Conservation (phyloP, 2,329 filamentous ascomycete species). For the Xylariaceae sp. region DNA sequence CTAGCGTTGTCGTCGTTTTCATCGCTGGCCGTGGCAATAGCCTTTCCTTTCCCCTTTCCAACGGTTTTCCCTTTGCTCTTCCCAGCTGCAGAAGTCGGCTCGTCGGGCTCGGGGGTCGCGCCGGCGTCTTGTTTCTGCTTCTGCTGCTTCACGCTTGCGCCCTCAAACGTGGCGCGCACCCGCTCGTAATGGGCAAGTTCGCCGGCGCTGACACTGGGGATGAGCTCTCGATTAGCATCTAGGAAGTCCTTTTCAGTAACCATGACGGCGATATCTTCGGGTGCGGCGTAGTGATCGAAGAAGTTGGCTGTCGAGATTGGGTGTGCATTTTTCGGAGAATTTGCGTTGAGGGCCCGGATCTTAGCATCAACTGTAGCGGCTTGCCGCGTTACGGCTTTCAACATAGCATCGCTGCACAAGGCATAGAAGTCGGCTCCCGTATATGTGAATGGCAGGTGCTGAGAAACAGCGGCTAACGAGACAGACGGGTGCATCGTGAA, state of each 20-base stretch:
- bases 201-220: slow-evolving; percentile 90
- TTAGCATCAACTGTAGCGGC: slow-evolving; percentile 79
- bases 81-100: slow-evolving; percentile 8
- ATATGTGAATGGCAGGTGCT: slow-evolving; percentile 85
- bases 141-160: slow-evolving; percentile 45
- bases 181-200: slow-evolving; percentile 88
- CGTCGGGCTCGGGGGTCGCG: slow-evolving; percentile 10
- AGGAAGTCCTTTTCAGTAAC: slow-evolving; percentile 88
- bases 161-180: slow-evolving; percentile 80
- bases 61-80: slow-evolving; percentile 37
- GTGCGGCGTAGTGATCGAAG: slow-evolving; percentile 85
- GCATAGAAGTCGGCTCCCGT: slow-evolving; percentile 97
- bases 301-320: slow-evolving; percentile 83
- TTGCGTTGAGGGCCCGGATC: slow-evolving; percentile 64
- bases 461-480: slow-evolving; percentile 69
- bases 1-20: slow-evolving; percentile 33
- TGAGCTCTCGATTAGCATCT: slow-evolving; percentile 74
- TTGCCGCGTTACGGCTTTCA: slow-evolving; percentile 93
- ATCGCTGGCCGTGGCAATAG: slow-evolving; percentile 33
- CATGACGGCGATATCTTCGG: slow-evolving; percentile 79
- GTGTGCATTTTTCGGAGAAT: slow-evolving; percentile 36
- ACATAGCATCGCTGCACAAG: slow-evolving; percentile 95
- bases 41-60: slow-evolving; percentile 39
- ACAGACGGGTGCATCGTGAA: slow-evolving; percentile 80
- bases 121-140: slow-evolving; percentile 35